Conservation (phyloP, 306 rosid species). For the Corylus avellana region DNA sequence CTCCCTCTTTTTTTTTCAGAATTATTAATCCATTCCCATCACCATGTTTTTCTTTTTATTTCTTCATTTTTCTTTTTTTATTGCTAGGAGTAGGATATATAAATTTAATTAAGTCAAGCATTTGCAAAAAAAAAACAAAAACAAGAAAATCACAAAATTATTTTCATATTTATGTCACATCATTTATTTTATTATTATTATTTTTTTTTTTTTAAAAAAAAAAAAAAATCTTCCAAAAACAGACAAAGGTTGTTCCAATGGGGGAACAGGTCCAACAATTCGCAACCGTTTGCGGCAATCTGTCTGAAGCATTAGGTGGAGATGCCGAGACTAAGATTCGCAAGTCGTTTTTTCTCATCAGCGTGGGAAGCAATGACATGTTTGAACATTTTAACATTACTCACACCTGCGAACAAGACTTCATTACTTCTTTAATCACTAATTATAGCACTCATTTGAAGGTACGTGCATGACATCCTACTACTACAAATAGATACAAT, state of each 20-base stretch:
- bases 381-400: constrained; percentile 5
- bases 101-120: no score
- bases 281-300: not conserved
- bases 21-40: constrained; percentile 19
- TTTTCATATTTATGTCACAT: no score
- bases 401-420: not conserved
- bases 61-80: no score
- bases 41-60: not conserved
- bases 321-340: constrained; percentile 7
- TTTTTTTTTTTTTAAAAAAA: no score
- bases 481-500: no score
- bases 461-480: not conserved
- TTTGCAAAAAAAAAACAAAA: no score
- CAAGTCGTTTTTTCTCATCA: constrained; percentile 31
- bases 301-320: not conserved
- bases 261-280: constrained; percentile 32
- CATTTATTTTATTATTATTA: no score
- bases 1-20: not conserved
- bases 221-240: not conserved
- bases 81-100: no score
- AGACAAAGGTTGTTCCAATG: constrained; percentile 10
- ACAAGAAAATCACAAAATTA: no score
- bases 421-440: constrained; percentile 8
- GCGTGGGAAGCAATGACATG: constrained; percentile 34
- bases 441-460: constrained; percentile 23